phyloP scores from a whole-genome alignment of 1,284 basidiomycete genomes.

The Sparassis latifolia region DNA sequence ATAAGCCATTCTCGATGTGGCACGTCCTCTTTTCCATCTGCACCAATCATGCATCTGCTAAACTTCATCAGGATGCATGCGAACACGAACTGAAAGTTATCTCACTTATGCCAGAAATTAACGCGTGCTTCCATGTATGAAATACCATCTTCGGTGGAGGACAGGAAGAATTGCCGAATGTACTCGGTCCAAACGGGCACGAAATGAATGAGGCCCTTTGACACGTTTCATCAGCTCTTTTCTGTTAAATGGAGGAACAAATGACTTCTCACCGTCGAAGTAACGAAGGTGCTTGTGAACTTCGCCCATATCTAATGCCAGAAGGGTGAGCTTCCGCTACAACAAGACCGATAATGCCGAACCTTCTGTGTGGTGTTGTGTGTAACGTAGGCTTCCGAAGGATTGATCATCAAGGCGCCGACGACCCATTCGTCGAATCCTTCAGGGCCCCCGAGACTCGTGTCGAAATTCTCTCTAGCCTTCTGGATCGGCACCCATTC shows the following conservation, averaged over 20 bases:
- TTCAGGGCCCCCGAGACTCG: conserved; percentile 46
- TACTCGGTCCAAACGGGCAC: conserved; percentile 53
- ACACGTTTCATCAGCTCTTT: no score
- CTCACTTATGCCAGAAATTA: conserved; percentile 59
- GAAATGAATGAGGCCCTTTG: conserved; percentile 47
- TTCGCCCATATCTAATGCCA: conserved; percentile 61
- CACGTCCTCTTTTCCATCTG: conserved; percentile 49
- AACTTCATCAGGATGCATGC: background rate
- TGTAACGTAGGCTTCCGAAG: conserved; percentile 61
- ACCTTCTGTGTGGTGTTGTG: conserved; percentile 65
- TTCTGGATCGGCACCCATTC: conserved; percentile 48
- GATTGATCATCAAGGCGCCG: conserved; percentile 54
- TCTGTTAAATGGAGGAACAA: no score
- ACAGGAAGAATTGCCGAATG: conserved; percentile 53
- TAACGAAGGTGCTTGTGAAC: conserved; percentile 47
- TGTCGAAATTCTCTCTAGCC: conserved; percentile 48
- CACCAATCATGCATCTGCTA: conserved; percentile 40
- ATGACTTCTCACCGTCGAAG: conserved; percentile 47
- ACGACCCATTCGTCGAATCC: conserved; percentile 65
- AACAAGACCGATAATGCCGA: no score
- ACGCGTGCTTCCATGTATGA: conserved; percentile 68
- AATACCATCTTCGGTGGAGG: conserved; percentile 67
- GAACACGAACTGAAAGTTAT: conserved; percentile 1
- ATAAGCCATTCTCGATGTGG: conserved; percentile 56
- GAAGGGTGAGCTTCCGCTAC: no score